Conservation (phyloP, 163 green algal species). For the Scenedesmus sp. region DNA sequence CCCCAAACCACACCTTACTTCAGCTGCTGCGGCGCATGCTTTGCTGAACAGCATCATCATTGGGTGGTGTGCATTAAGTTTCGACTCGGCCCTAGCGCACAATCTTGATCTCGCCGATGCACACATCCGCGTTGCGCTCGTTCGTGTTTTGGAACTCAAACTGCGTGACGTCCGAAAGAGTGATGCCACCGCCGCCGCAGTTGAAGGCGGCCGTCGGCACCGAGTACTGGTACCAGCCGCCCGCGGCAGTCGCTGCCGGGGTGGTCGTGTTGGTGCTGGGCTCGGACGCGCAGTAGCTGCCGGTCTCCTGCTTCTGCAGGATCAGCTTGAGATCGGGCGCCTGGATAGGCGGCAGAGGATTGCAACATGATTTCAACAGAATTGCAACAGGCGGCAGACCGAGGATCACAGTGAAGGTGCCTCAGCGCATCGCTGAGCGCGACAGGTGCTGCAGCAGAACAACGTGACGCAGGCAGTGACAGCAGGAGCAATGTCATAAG, state of each 20-base stretch:
- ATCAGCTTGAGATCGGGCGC: constrained; percentile 18
- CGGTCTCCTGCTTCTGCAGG: constrained; percentile 22
- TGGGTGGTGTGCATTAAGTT: neutral
- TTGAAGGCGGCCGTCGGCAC: neutral
- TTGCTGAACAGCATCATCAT: no score
- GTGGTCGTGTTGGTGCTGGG: neutral
- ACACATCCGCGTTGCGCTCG: constrained; percentile 19
- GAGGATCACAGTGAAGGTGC: no score
- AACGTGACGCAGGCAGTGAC: no score
- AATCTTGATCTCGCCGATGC: constrained; percentile 29
- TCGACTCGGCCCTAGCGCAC: neutral
- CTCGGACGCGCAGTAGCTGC: constrained; percentile 20
- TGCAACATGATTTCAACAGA: no score
- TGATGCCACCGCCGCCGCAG: constrained; percentile 3
- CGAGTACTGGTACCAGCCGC: neutral
- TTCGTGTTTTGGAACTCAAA: constrained; percentile 39
- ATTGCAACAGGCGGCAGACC: no score
- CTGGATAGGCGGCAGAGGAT: neutral
- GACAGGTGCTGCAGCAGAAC: no score
- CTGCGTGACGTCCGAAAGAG: neutral
- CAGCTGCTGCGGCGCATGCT: no score
- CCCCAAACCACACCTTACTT: no score
- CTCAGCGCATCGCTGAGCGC: no score
- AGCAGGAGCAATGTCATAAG: no score
- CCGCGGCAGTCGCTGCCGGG: neutral